Base-by-base conservation (phyloP, 306 rosid species). In the Ormosia semicastrata region DNA sequence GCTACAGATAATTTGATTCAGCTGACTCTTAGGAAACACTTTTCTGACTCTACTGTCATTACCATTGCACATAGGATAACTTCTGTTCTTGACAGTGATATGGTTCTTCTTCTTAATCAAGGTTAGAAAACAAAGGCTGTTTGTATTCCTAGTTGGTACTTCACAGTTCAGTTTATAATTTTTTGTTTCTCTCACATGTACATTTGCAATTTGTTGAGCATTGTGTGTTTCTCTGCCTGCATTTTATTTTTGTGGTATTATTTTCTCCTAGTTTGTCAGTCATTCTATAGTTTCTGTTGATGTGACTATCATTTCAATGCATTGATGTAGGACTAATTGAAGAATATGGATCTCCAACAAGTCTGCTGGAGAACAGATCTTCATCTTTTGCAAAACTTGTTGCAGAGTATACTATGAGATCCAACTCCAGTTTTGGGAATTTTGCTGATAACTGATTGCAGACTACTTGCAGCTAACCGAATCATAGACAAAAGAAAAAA, bases 31-130 rank as follows among this genome's bases (percentile, higher is more conserved):
- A 53, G 89, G 43, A 75, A 68, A 7, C 91, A 89, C 70, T 91
- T 89, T 65, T 78, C 78, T 2, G 76, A 87, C 58, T 78, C 86
- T 29, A 89, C 87, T 0, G 84, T 91, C 40, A 85, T 91, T 18
- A 85, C 87, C 0, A 85, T 91, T 74, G 91, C 94, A 3, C 94
- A 91, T 80, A 74, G 87, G 3, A 91, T 89, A 74, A 85, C 92
- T 59, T 91, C 92, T 5, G 84, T 89, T 49, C 88, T 91, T 34
- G 73, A 71, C 47, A 89, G 90, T 36, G 89, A 87, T 85, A 85
- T 87, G 88, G 89, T 87, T 67, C 76, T 90, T 50, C 89, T 88
- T 78, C 88, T 90, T 36, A 85, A 57, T 84, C 82, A 89, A 4
- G 92, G 92, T 85, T 36, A 17, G 84, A 71, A 18, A 14, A 39